Conservation (phyloP, 1,284 basidiomycete genomes). For the Apiotrichum sp. region DNA sequence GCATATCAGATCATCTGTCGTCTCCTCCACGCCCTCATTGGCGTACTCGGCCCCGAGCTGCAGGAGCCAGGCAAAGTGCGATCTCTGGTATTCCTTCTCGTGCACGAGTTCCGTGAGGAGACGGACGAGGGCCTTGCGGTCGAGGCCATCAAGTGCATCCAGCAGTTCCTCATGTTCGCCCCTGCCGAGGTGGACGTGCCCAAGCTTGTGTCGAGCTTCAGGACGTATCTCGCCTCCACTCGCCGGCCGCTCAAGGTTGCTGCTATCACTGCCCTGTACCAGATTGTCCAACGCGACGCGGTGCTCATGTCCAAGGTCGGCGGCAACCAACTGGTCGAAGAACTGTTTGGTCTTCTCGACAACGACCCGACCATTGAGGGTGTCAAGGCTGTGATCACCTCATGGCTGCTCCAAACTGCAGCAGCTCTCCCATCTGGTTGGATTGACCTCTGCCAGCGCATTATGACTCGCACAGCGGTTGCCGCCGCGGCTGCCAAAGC, state of each 20-base stretch:
- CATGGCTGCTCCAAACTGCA: conserved; percentile 93
- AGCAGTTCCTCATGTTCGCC: conserved; percentile 95
- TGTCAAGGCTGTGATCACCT: conserved; percentile 84
- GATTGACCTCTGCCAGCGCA: conserved; percentile 95
- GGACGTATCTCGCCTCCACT: conserved; percentile 67
- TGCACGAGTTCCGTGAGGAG: conserved; percentile 78
- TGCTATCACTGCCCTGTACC: conserved; percentile 91
- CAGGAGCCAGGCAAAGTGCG: conserved; percentile 80
- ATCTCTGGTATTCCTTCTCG: conserved; percentile 73
- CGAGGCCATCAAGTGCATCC: conserved; percentile 90
- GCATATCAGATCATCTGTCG: conserved; percentile 87
- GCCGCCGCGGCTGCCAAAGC: conserved; percentile 48
- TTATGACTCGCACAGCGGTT: conserved; percentile 59
- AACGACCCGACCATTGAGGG: conserved; percentile 88
- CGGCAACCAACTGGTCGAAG: conserved; percentile 87
- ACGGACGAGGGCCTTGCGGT: conserved; percentile 82
- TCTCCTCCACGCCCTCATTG: conserved; percentile 87
- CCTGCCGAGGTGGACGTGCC: conserved; percentile 74
- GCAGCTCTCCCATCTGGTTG: conserved; percentile 88
- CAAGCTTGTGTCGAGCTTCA: conserved; percentile 66
- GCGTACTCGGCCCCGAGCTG: conserved; percentile 90
- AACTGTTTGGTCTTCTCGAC: conserved; percentile 90
- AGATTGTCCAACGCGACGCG: conserved; percentile 94
- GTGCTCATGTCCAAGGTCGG: conserved; percentile 85
- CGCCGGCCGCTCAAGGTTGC: conserved; percentile 82